Conservation (phyloP, 2,329 filamentous ascomycete genomes). For the Neonectria hederae region DNA sequence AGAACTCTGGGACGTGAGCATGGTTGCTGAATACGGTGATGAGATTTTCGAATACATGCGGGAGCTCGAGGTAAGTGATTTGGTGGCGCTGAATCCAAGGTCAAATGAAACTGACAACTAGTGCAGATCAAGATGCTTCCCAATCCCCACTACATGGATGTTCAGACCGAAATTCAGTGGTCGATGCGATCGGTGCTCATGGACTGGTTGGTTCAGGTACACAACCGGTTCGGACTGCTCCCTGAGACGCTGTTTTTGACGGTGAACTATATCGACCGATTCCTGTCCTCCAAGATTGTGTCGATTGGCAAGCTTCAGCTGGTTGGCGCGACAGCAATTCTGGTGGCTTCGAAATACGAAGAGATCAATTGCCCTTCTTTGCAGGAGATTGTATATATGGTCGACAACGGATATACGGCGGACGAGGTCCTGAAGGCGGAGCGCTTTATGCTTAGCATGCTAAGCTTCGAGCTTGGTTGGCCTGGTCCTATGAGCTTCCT, state of each 20-base stretch:
- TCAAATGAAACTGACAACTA: constrained; percentile 35
- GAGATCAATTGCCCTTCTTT: constrained; percentile 98
- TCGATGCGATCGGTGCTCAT: constrained; percentile 97
- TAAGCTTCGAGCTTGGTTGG: constrained; percentile 95
- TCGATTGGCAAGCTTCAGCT: constrained; percentile 95
- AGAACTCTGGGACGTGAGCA: constrained; percentile 91
- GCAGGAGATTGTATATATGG: constrained; percentile 97
- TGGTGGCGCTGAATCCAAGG: neutral
- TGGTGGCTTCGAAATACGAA: constrained; percentile 97
- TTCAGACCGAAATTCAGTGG: constrained; percentile 98
- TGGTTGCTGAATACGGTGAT: constrained; percentile 96
- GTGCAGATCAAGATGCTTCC: constrained; percentile 79
- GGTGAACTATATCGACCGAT: constrained; percentile 97
- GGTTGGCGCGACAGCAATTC: constrained; percentile 93
- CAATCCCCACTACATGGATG: constrained; percentile 94
- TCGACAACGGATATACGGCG: constrained; percentile 86
- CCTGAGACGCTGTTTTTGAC: constrained; percentile 95
- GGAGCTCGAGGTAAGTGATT: constrained; percentile 76
- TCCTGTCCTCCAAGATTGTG: constrained; percentile 92
- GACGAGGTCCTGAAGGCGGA: constrained; percentile 98
- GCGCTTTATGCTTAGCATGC: constrained; percentile 97
- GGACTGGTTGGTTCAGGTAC: constrained; percentile 98
- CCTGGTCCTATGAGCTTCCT: constrained; percentile 99
- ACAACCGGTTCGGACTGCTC: constrained; percentile 87
- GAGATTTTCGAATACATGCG: constrained; percentile 96